Conservation (phyloP, 805 yeast species). For the Jamesozyma jinghongensis region DNA sequence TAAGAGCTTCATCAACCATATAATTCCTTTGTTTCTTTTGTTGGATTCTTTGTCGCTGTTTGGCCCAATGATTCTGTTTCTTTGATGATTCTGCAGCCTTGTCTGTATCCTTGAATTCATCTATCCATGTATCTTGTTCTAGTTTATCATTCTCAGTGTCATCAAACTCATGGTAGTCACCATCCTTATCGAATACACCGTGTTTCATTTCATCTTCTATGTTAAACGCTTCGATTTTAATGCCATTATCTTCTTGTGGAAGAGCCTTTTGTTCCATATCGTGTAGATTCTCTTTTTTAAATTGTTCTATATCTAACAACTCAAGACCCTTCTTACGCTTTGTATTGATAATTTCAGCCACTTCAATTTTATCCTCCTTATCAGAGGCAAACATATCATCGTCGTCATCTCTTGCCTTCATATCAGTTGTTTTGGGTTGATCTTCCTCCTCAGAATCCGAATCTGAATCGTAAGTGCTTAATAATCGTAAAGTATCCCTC, state of each 20-base stretch:
- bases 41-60: slow-evolving; percentile 18
- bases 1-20: slow-evolving; percentile 27
- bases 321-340: slow-evolving; percentile 1
- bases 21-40: slow-evolving; percentile 12
- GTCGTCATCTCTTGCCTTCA: too few relatives aligned
- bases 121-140: slow-evolving; percentile 19
- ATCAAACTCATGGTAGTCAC: slow-evolving; percentile 37
- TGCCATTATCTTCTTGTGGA: not conserved
- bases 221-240: slow-evolving; percentile 39
- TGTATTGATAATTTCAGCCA: not conserved
- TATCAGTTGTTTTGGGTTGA: too few relatives aligned
- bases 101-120: slow-evolving; percentile 12
- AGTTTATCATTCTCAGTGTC: slow-evolving; percentile 24
- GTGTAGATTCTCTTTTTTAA: slow-evolving; percentile 14
- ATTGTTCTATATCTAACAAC: slow-evolving; percentile 18
- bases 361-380: slow-evolving; percentile 2
- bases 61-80: slow-evolving; percentile 7
- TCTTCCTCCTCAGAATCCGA: not conserved
- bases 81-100: slow-evolving; percentile 10
- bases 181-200: slow-evolving; percentile 43
- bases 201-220: slow-evolving; percentile 40
- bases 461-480: slow-evolving; percentile 2
- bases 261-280: not conserved
- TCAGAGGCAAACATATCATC: slow-evolving; percentile 6
- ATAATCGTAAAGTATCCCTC: not conserved